Evolutionary conservation across 805 yeast genomes (phyloP), one percentile per base, ranked within the genome.

Genomic region (Scheffersomyces amazonensis): DNA sequence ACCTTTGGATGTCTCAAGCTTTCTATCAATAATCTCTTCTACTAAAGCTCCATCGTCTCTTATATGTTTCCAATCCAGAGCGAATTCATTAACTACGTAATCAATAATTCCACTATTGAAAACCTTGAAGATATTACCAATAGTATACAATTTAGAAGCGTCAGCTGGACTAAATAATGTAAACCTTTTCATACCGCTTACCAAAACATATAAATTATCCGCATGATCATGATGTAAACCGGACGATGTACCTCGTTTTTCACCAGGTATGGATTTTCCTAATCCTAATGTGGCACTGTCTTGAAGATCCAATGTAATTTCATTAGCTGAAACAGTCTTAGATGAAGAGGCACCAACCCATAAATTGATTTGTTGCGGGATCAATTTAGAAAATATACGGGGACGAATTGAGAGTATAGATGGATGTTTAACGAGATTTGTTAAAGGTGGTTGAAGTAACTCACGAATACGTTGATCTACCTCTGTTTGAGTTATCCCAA

Each of bases 221-320:
- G 90, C 87, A 58, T 83, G 90, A 54, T 84, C 91, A 54, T 84
- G 91, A 49, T 84, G 91, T 10, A 84, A 60, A 0, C 91, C 91
- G 1, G 89, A 81, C 0, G 88, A 81, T 1, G 80, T 66, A 2
- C 83, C 83, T 15, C 8, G 16, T 7, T 20, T 16, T 1, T 68
- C 65, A 1, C 76, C 74, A 1, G 87, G 83, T 1, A 82, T 58
- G 16, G 61, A 61, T 50, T 77, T 75, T 1, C 87, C 87, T 4
- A 80, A 54, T 1, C 53, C 54, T 4, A 44, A 38, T 6, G 37
- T 13, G 23, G 59, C 57, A 2, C 45, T 39, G 12, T 52, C 46
- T 1, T 32, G 21, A 2, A 42, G 36, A 16, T 58, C 52, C 7
- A 60, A 32, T 34, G 40, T 20, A 33, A 31, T 33, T 10, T n/a